phyloP scores from a whole-genome alignment of 1,139 yeast species.

The Saccharomyces hybrid region DNA sequence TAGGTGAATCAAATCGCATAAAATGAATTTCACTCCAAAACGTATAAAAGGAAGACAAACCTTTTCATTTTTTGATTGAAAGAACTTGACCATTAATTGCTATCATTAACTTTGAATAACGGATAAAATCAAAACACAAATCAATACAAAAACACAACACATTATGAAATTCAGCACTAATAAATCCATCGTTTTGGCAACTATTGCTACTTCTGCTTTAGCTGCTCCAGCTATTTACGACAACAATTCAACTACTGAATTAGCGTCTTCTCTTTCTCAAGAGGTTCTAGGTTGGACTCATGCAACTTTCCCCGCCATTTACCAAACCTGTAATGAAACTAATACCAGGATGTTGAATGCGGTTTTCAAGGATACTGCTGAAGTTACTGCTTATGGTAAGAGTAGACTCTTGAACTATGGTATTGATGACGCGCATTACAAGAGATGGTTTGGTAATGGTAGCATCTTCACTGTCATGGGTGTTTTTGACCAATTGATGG shows the following conservation, averaged over 20 bases:
- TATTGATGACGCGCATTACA: constrained; percentile 21
- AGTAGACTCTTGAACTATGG: constrained; percentile 26
- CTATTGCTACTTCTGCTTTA: background rate
- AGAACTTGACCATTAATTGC: background rate
- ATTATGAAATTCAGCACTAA: background rate
- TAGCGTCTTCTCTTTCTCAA: background rate
- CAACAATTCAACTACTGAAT: constrained; percentile 1
- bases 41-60: background rate
- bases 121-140: background rate
- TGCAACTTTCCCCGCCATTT: constrained; percentile 10
- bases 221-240: background rate
- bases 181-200: background rate
- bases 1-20: background rate
- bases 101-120: background rate
- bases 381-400: constrained; percentile 26
- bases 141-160: background rate
- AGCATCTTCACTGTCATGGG: constrained; percentile 35
- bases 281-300: constrained; percentile 8
- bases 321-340: constrained; percentile 12
- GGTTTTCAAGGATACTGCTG: constrained; percentile 21
- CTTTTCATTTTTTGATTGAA: background rate
- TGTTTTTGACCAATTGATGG: constrained; percentile 28
- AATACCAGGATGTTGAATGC: constrained; percentile 11
- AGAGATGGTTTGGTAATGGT: constrained; percentile 33
- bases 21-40: background rate